These are phyloP conservation scores for Akebia trifoliata DNA, from an alignment of 164 flowering plant species.

Conservation along the genomic window DNA sequence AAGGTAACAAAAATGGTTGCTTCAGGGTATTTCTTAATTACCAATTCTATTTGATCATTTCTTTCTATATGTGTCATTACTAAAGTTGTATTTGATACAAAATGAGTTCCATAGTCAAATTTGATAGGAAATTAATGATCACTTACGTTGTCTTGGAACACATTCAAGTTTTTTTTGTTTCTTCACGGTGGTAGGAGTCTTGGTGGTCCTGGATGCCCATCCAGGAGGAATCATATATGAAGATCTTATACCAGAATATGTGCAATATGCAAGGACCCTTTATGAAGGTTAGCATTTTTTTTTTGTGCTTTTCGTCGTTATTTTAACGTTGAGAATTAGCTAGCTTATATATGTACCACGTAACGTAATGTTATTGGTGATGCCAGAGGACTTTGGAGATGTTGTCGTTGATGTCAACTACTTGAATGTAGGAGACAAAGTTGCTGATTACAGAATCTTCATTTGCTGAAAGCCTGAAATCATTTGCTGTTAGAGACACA, in stretches of 20 bases:
- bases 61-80: neutral
- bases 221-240: conserved; percentile 81
- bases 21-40: too few species aligned
- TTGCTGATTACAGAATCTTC: conserved; percentile 56
- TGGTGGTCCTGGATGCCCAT: conserved; percentile 84
- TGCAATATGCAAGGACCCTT: conserved; percentile 59
- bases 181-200: conserved; percentile 46
- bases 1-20: too few species aligned
- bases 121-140: neutral
- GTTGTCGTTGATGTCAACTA: conserved; percentile 82
- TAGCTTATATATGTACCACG: neutral
- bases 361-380: neutral
- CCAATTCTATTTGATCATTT: too few species aligned
- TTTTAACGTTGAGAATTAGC: neutral
- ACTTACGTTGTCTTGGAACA: neutral
- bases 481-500: too few species aligned
- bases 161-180: conserved; percentile 5
- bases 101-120: neutral
- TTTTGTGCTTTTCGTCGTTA: neutral
- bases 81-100: neutral
- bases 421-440: conserved; percentile 52
- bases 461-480: conserved; percentile 60
- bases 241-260: conserved; percentile 85
- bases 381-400: conserved; percentile 85
- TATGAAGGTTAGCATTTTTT: conserved; percentile 65